phyloP scores from a whole-genome alignment of 1,284 basidiomycete genomes.

The Athelia psychrophila region DNA sequence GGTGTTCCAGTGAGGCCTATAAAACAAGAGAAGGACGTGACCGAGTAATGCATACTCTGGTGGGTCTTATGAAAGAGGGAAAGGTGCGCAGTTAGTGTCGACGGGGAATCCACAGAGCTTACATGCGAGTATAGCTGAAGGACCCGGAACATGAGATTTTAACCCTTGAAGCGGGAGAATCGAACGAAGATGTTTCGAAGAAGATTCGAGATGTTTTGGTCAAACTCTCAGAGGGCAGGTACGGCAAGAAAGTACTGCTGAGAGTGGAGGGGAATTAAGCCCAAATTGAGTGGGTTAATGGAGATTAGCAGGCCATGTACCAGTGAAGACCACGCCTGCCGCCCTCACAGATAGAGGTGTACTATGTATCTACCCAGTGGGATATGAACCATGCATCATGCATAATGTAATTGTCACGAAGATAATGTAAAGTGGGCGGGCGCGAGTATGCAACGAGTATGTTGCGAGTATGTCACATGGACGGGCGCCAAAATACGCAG shows the following conservation, averaged over 20 bases:
- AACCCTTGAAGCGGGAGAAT: conserved; percentile 41
- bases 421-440: no score
- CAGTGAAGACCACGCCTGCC: no score
- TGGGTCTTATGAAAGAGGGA: conserved; percentile 47
- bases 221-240: conserved; percentile 47
- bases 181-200: conserved; percentile 48
- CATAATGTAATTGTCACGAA: no score
- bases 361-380: no score
- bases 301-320: no score
- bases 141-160: conserved; percentile 69
- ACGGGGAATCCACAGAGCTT: neutral
- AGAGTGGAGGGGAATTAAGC: conserved; percentile 36
- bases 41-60: conserved; percentile 48
- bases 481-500: no score
- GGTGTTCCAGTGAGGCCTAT: conserved; percentile 33
- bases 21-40: conserved; percentile 33
- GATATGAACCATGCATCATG: no score
- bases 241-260: conserved; percentile 72
- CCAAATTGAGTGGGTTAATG: no score
- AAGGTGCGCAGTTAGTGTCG: conserved; percentile 39
- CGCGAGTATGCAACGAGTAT: no score
- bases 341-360: no score
- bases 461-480: no score
- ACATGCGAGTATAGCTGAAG: conserved; percentile 43
- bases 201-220: conserved; percentile 47